A percentile compares a stretch with the other conserved stretches of the same genome.
phyloP scores from a whole-genome alignment of 306 rosid genomes.

The Purshia tridentata region DNA sequence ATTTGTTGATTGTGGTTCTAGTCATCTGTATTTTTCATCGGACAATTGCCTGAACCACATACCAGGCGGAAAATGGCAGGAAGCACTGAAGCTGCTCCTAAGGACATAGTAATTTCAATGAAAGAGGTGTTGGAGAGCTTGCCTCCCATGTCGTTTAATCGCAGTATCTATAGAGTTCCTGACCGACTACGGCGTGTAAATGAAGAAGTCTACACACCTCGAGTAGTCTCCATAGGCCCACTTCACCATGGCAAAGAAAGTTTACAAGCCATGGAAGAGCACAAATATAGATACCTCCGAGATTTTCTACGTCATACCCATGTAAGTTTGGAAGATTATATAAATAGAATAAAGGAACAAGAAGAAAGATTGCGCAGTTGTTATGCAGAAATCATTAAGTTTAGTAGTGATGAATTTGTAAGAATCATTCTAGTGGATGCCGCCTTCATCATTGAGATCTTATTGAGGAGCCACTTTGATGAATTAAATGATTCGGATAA shows the following conservation, averaged over 20 bases:
- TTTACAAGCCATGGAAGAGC: slow-evolving; percentile 23
- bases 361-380: slow-evolving; percentile 17
- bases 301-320: slow-evolving; percentile 3
- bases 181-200: not conserved
- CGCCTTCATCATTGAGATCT: slow-evolving; percentile 27
- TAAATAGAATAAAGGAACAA: not conserved
- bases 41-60: no score
- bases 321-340: not conserved
- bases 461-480: not conserved
- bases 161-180: not conserved
- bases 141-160: not conserved
- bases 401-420: slow-evolving; percentile 21
- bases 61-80: no score
- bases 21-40: no score
- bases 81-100: no score
- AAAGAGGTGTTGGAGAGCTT: not conserved
- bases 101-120: not conserved
- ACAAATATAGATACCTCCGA: slow-evolving; percentile 8
- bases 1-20: no score
- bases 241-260: slow-evolving; percentile 14
- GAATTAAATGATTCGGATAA: not conserved
- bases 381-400: slow-evolving; percentile 19
- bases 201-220: not conserved
- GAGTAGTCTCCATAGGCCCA: not conserved
- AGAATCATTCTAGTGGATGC: slow-evolving; percentile 29